Evolutionary conservation across 2,329 filamentous ascomycete species (phyloP).

Genomic region (Epichloe elymi): DNA sequence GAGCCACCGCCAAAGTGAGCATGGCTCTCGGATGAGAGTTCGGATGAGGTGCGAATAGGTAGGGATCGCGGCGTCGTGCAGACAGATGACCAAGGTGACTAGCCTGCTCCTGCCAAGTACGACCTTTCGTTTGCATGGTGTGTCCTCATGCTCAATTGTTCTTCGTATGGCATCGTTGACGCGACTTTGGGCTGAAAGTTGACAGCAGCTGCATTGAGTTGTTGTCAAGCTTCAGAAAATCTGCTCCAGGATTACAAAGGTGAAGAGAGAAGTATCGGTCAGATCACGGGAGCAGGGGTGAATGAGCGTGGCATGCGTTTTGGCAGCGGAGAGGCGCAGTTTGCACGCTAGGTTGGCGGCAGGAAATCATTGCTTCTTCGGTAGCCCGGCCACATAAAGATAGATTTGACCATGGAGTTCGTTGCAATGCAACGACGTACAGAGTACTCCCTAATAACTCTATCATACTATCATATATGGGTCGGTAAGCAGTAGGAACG

Average conservation of each 20-base stretch:
- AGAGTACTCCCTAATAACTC: not conserved
- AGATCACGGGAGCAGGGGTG: not conserved
- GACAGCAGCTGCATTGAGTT: not conserved
- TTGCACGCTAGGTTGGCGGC: not conserved
- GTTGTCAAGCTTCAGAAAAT: not conserved
- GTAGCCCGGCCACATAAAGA: not conserved
- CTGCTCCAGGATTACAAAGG: not conserved
- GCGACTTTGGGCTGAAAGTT: not conserved
- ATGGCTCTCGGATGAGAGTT: not conserved
- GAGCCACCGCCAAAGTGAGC: not conserved
- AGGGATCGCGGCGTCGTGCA: not conserved
- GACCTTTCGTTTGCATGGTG: not conserved
- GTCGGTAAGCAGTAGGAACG: not conserved
- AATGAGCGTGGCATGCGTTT: not conserved
- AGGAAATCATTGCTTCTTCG: not conserved
- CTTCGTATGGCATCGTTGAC: too few species aligned
- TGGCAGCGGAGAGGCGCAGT: not conserved
- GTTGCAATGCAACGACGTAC: not conserved
- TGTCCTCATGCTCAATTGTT: not conserved
- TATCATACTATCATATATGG: not conserved
- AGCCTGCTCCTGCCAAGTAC: not conserved
- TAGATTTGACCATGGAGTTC: not conserved
- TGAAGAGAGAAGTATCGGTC: not conserved
- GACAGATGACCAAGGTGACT: not conserved
- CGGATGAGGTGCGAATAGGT: not conserved